These are phyloP conservation scores for Penicillium aurantiogriseum DNA, from an alignment of 2,329 filamentous ascomycete genomes.

Conservation along the genomic window DNA sequence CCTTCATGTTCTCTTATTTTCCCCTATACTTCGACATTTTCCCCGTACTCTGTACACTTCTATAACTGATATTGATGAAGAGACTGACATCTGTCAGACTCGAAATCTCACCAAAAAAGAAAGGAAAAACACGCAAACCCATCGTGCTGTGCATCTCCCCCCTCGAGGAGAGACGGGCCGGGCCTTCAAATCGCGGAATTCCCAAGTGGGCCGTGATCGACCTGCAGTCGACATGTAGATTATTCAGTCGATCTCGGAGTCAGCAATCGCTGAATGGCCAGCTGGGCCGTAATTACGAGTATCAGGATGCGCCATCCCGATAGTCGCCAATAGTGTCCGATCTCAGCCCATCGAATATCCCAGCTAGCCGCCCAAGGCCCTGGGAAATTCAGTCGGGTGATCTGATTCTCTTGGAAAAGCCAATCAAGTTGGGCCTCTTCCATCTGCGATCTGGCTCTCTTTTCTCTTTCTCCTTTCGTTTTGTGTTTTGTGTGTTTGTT, in stretches of 20 bases:
- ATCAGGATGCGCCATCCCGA: conserved; percentile 24
- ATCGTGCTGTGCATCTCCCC: conserved; percentile 9
- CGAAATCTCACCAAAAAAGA: background rate
- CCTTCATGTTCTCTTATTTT: background rate
- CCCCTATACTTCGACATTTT: background rate
- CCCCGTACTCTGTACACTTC: background rate
- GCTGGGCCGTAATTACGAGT: conserved; percentile 16
- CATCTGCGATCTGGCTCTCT: background rate
- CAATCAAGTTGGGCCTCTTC: background rate
- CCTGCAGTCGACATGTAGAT: conserved; percentile 22
- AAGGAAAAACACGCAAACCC: conserved; percentile 10
- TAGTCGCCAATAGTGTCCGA: conserved; percentile 30
- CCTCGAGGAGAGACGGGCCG: conserved; percentile 28
- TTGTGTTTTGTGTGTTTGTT: no score
- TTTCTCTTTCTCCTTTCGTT: background rate
- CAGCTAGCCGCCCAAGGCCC: conserved; percentile 26
- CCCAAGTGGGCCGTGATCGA: conserved; percentile 24
- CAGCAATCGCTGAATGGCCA: conserved; percentile 13
- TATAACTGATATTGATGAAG: background rate
- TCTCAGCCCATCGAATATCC: conserved; percentile 25
- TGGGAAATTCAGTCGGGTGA: conserved; percentile 21
- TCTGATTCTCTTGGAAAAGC: background rate
- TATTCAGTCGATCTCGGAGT: conserved; percentile 16
- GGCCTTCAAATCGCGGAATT: conserved; percentile 23
- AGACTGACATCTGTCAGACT: conserved; percentile 12